Conservation (phyloP, 306 rosid species). For the Vigna trinervia region DNA sequence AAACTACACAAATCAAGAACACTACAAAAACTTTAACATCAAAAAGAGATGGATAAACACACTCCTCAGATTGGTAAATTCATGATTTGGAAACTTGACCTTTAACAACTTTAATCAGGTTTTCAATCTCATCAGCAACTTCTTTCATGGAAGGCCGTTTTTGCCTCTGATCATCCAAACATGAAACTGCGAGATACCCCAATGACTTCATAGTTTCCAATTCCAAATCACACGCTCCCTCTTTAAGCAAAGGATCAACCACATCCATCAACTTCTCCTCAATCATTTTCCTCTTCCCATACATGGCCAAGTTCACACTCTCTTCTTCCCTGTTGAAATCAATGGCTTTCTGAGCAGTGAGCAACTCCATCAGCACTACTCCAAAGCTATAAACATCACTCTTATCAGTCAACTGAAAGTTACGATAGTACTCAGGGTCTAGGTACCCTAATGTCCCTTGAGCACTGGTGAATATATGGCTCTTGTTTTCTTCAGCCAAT, state of each 20-base stretch:
- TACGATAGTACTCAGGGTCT: constrained; percentile 58
- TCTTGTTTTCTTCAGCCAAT: constrained; percentile 47
- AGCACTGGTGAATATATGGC: constrained; percentile 57
- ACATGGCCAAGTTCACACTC: constrained; percentile 64
- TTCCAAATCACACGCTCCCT: constrained; percentile 49
- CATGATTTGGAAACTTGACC: constrained; percentile 29
- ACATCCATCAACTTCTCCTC: constrained; percentile 57
- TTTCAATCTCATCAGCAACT: constrained; percentile 62
- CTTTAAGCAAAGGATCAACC: constrained; percentile 55
- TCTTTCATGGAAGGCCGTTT: constrained; percentile 70
- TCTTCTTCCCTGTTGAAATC: constrained; percentile 67
- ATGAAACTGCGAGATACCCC: constrained; percentile 56
- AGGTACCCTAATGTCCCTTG: constrained; percentile 66
- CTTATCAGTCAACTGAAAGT: constrained; percentile 63
- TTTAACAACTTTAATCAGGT: constrained; percentile 46
- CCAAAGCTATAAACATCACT: constrained; percentile 71
- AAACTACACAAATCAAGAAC: neutral
- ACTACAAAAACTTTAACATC: no score
- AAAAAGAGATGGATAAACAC: neutral
- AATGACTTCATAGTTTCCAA: constrained; percentile 58
- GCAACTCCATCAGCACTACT: constrained; percentile 61
- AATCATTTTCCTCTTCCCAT: constrained; percentile 50
- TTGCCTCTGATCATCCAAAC: constrained; percentile 62
- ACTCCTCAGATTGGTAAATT: neutral
- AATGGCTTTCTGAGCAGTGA: constrained; percentile 58